A percentile compares a stretch with the other conserved stretches of the same genome.
These are phyloP conservation scores for Globisporangium paroecandrum DNA, from an alignment of 352 stramenopile genomes.

Conservation along the genomic window DNA sequence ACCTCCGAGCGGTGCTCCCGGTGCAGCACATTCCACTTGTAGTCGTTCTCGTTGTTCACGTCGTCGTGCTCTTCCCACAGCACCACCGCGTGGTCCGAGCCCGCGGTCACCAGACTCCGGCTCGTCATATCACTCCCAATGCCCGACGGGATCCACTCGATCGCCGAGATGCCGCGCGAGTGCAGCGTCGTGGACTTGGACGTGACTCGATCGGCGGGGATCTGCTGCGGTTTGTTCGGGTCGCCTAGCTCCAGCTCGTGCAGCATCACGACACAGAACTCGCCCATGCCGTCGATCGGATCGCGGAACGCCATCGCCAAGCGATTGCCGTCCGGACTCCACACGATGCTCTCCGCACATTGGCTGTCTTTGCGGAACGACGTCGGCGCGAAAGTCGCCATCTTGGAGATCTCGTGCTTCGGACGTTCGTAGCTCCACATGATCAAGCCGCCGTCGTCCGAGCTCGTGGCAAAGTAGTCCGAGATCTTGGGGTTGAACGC, in stretches of 20 bases:
- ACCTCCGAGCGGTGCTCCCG: slow-evolving; percentile 77
- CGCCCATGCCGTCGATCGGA: slow-evolving; percentile 45
- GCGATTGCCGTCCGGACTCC: slow-evolving; percentile 70
- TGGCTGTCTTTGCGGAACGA: slow-evolving; percentile 64
- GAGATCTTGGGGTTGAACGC: slow-evolving; percentile 73
- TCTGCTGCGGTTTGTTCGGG: slow-evolving; percentile 33
- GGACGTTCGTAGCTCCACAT: slow-evolving; percentile 74
- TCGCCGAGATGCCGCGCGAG: slow-evolving; percentile 54
- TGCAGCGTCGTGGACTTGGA: slow-evolving; percentile 63
- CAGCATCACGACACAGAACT: slow-evolving; percentile 76
- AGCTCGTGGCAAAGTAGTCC: slow-evolving; percentile 71
- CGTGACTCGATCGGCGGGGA: slow-evolving; percentile 55
- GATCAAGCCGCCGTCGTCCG: slow-evolving; percentile 75
- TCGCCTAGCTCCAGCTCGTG: slow-evolving; percentile 59
- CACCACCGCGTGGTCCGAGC: slow-evolving; percentile 67
- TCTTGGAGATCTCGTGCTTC: slow-evolving; percentile 54
- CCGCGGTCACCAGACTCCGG: slow-evolving; percentile 59
- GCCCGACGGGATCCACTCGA: slow-evolving; percentile 64
- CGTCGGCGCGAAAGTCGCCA: slow-evolving; percentile 50
- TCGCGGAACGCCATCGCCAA: slow-evolving; percentile 82
- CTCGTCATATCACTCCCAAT: slow-evolving; percentile 44
- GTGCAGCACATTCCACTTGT: slow-evolving; percentile 72
- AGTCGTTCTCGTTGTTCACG: slow-evolving; percentile 28
- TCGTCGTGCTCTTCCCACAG: slow-evolving; percentile 70
- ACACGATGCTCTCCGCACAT: slow-evolving; percentile 72